Conservation (phyloP, 352 stramenopile species). For the Globisporangium middletonii region DNA sequence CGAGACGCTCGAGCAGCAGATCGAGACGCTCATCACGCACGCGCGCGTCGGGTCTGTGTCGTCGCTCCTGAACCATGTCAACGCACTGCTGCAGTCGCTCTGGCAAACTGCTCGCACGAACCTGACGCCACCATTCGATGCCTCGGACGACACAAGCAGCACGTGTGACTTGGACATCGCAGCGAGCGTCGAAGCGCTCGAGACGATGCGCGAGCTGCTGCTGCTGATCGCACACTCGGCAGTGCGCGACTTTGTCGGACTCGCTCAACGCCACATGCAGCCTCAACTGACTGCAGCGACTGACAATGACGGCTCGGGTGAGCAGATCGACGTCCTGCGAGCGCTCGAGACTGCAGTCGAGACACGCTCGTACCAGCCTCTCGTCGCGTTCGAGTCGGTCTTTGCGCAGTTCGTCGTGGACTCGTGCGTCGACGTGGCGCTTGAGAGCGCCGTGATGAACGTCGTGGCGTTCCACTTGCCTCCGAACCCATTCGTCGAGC, state of each 20-base stretch:
- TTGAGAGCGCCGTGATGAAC: constrained; percentile 48
- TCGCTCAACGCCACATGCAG: background rate
- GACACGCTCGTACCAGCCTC: constrained; percentile 25
- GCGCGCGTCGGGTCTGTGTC: constrained; percentile 7
- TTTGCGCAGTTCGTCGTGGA: constrained; percentile 48
- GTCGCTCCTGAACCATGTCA: constrained; percentile 6
- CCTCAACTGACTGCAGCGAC: background rate
- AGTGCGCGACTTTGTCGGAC: constrained; percentile 15
- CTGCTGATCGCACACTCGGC: constrained; percentile 14
- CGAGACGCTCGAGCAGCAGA: constrained; percentile 1
- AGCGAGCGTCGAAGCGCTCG: constrained; percentile 15
- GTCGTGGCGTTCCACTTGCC: constrained; percentile 31
- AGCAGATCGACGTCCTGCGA: constrained; percentile 21
- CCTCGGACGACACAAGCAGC: background rate
- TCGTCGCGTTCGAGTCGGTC: constrained; percentile 32
- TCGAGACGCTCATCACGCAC: constrained; percentile 2
- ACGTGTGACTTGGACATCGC: background rate
- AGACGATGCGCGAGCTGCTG: constrained; percentile 17
- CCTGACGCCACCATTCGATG: background rate
- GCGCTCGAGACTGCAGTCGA: constrained; percentile 24
- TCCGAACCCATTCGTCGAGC: constrained; percentile 41
- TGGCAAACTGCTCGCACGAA: background rate
- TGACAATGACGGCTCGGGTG: background rate
- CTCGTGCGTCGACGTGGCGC: constrained; percentile 33
- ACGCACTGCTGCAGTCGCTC: background rate